Evolutionary conservation across 345 rosid species (phyloP).

Genomic region (Draba incana): DNA sequence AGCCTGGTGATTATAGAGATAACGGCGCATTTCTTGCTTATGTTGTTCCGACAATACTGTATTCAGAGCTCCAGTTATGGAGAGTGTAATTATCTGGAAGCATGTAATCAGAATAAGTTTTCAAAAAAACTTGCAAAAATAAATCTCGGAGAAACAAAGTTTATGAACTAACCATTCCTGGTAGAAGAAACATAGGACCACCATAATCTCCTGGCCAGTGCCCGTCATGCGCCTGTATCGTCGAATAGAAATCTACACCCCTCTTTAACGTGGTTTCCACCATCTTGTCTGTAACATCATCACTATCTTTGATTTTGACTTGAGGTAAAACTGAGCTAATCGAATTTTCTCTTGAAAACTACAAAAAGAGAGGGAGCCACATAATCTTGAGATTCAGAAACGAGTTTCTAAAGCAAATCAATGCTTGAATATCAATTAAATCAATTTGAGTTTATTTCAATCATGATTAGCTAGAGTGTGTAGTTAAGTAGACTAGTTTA

Average conservation of each 20-base stretch:
- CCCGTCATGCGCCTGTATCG: slow-evolving; percentile 84
- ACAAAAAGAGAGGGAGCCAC: slow-evolving; percentile 11
- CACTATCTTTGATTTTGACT: slow-evolving; percentile 57
- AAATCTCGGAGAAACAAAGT: neutral
- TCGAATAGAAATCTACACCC: slow-evolving; percentile 71
- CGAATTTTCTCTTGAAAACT: slow-evolving; percentile 76
- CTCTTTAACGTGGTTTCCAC: slow-evolving; percentile 65
- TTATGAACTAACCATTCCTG: slow-evolving; percentile 69
- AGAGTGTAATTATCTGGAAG: slow-evolving; percentile 73
- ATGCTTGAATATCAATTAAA: neutral
- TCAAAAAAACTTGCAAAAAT: slow-evolving; percentile 2
- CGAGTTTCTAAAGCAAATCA: neutral
- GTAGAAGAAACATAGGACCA: slow-evolving; percentile 97
- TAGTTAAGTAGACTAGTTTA: no score
- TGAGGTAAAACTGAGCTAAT: slow-evolving; percentile 48
- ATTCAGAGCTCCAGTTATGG: slow-evolving; percentile 82
- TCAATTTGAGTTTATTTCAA: no score
- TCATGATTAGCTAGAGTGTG: no score
- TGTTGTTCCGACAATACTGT: slow-evolving; percentile 78
- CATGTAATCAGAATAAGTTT: slow-evolving; percentile 2
- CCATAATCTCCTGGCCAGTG: slow-evolving; percentile 99
- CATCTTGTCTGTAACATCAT: slow-evolving; percentile 63
- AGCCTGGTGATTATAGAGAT: slow-evolving; percentile 93
- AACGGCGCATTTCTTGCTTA: slow-evolving; percentile 77
- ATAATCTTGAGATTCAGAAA: neutral